These are phyloP conservation scores for Ceratocystis alfenasii DNA, from an alignment of 2,329 filamentous ascomycete species.

Conservation along the genomic window DNA sequence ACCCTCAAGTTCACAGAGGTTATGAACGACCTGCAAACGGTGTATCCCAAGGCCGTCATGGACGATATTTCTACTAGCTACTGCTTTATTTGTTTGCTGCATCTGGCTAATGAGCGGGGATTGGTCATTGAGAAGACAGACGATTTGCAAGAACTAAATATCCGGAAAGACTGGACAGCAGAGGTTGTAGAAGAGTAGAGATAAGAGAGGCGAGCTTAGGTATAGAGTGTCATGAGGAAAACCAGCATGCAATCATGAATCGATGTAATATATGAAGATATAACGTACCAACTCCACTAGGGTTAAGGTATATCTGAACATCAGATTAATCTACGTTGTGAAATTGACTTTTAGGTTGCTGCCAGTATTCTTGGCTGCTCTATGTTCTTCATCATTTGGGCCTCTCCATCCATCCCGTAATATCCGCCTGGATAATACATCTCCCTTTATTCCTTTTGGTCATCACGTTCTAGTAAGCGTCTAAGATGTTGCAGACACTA, in stretches of 20 bases:
- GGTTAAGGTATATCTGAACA: too few species aligned
- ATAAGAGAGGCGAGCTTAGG: constrained; percentile 36
- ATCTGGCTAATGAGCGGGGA: constrained; percentile 87
- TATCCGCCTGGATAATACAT: too few species aligned
- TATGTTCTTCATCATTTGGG: too few species aligned
- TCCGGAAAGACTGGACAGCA: constrained; percentile 50
- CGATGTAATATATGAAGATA: not conserved
- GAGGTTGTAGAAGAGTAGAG: constrained; percentile 45
- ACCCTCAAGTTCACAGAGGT: constrained; percentile 76
- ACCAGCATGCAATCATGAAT: not conserved
- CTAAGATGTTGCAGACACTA: too few species aligned
- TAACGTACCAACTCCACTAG: too few species aligned
- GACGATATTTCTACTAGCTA: constrained; percentile 86
- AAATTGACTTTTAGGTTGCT: too few species aligned
- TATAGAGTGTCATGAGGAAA: not conserved
- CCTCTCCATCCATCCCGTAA: too few species aligned
- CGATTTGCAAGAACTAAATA: constrained; percentile 47
- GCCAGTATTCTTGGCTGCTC: too few species aligned
- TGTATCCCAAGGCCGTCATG: constrained; percentile 78
- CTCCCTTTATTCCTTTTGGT: too few species aligned
- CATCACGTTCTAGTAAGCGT: too few species aligned
- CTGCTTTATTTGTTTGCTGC: constrained; percentile 88
- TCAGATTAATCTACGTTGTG: too few species aligned
- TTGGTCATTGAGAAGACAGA: constrained; percentile 57
- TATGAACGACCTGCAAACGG: constrained; percentile 75